phyloP scores from a whole-genome alignment of 176 grass and related monocot genomes.

The Lolium perenne region DNA sequence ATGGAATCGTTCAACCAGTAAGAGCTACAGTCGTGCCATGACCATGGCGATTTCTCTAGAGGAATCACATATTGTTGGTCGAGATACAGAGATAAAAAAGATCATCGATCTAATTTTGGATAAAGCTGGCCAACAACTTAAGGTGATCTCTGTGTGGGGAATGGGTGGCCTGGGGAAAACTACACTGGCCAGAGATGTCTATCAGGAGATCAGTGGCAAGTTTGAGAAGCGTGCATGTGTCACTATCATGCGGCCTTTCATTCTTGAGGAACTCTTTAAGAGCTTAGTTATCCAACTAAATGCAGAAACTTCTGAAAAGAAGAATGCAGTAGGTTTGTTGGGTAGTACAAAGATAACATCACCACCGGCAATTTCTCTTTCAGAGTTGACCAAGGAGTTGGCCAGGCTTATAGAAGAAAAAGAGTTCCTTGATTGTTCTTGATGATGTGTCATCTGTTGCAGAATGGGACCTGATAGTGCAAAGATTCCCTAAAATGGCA shows the following conservation, averaged over 20 bases:
- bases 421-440: slow-evolving; percentile 17
- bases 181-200: not conserved
- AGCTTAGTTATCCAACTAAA: not conserved
- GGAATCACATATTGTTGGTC: not conserved
- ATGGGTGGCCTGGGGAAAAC: not conserved
- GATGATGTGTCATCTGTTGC: not conserved
- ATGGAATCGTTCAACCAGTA: not conserved
- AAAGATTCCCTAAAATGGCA: no score
- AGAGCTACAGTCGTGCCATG: not conserved
- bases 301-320: not conserved
- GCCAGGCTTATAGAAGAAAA: not conserved
- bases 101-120: not conserved
- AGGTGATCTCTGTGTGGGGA: not conserved
- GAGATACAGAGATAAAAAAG: not conserved
- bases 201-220: not conserved
- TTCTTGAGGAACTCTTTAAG: not conserved
- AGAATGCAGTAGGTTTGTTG: not conserved
- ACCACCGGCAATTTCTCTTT: not conserved
- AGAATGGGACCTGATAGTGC: no score
- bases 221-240: slow-evolving; percentile 37
- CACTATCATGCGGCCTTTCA: slow-evolving; percentile 12
- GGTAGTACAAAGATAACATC: not conserved
- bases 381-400: not conserved
- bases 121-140: not conserved
- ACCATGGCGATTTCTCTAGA: not conserved